A percentile compares a stretch with the other conserved stretches of the same genome.
phyloP scores from a whole-genome alignment of 2,329 filamentous ascomycete species.

The Pseudocercospora crystallina region DNA sequence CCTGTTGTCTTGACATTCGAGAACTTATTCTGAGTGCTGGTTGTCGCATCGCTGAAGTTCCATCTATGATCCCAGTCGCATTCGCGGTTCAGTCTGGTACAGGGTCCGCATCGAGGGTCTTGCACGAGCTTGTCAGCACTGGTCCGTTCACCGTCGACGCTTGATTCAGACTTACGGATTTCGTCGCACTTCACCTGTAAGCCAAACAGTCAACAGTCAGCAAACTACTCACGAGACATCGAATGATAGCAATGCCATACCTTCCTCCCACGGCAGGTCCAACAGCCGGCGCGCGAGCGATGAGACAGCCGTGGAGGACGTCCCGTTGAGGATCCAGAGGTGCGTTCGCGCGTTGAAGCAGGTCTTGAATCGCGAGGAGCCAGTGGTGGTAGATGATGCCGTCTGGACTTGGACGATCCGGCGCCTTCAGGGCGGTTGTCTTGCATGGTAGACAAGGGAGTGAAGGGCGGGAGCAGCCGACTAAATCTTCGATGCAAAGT shows the following conservation, averaged over 20 bases:
- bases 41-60: conserved; percentile 40
- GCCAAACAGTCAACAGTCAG: too few species aligned
- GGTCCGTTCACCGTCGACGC: background rate
- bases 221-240: too few species aligned
- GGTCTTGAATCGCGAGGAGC: conserved; percentile 28
- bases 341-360: conserved; percentile 26
- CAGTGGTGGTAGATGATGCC: conserved; percentile 35
- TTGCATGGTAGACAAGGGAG: conserved; percentile 19
- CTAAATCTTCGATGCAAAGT: conserved; percentile 1
- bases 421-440: conserved; percentile 14
- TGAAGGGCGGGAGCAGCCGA: conserved; percentile 10
- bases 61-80: conserved; percentile 59
- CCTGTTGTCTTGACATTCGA: conserved; percentile 50
- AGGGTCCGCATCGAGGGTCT: conserved; percentile 43
- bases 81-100: conserved; percentile 54
- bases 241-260: too few species aligned
- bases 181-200: conserved; percentile 35
- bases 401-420: conserved; percentile 20
- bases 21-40: conserved; percentile 34
- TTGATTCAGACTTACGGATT: conserved; percentile 6
- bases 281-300: conserved; percentile 55
- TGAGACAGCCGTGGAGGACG: conserved; percentile 49
- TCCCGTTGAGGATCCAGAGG: conserved; percentile 15
- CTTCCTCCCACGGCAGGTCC: conserved; percentile 41
- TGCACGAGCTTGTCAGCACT: conserved; percentile 4